phyloP scores from a whole-genome alignment of 192 early-diverging fungal genomes.

The Podila horticola region DNA sequence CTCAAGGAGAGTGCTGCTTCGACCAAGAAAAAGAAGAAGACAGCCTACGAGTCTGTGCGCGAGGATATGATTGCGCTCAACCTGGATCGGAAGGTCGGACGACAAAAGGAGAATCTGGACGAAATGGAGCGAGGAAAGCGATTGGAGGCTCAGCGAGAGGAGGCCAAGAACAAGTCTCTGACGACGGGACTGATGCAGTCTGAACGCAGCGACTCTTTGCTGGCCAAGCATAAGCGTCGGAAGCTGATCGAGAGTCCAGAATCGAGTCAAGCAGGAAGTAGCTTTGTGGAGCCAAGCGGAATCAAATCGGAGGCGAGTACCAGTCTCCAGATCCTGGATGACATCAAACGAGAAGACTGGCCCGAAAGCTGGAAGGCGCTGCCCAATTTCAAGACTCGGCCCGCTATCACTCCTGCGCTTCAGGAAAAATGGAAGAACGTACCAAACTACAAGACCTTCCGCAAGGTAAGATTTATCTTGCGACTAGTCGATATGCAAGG shows the following conservation, averaged over 20 bases:
- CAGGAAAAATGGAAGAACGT: conserved; percentile 39
- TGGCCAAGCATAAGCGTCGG: conserved; percentile 28
- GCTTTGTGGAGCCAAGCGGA: not conserved
- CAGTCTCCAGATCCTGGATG: conserved; percentile 13
- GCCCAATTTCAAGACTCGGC: conserved; percentile 29
- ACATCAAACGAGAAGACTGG: conserved; percentile 31
- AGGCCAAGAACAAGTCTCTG: not conserved
- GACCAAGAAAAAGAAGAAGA: conserved; percentile 4
- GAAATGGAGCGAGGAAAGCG: conserved; percentile 12
- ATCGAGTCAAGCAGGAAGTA: not conserved
- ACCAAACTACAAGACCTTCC: conserved; percentile 45
- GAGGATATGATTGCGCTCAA: conserved; percentile 38
- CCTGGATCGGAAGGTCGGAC: conserved; percentile 28
- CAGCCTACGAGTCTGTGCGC: conserved; percentile 20
- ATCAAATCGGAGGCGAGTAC: not conserved
- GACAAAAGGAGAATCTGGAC: conserved; percentile 35
- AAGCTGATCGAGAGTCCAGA: conserved; percentile 9
- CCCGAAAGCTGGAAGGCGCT: conserved; percentile 38
- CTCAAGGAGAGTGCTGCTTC: not conserved
- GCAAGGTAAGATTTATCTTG: conserved; percentile 12
- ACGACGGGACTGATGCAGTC: conserved; percentile 32
- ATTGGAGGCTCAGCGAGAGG: not conserved
- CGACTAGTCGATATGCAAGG: not conserved
- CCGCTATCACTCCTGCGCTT: not conserved
- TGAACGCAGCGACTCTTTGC: conserved; percentile 7